Conservation (phyloP, 305 asterid species). For the Solanum hybrid region DNA sequence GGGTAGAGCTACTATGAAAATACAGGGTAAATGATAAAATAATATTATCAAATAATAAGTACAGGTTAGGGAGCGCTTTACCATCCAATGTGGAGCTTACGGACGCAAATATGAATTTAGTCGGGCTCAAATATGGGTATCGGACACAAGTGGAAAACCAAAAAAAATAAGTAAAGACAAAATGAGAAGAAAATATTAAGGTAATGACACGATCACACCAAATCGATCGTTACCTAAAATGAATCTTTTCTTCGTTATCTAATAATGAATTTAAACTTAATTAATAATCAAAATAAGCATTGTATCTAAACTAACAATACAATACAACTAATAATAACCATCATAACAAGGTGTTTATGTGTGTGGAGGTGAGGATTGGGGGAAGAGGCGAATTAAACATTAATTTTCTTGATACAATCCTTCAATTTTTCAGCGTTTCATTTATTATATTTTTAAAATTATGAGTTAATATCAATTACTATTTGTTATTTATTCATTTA, state of each 20-base stretch:
- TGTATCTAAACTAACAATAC: neutral
- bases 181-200: neutral
- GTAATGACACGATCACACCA: neutral
- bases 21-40: no score
- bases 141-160: accelerated
- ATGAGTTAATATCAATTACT: no score
- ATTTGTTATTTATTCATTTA: neutral
- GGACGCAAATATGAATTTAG: accelerated
- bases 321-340: neutral
- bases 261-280: no score
- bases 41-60: neutral
- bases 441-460: no score
- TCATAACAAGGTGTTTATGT: neutral
- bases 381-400: no score
- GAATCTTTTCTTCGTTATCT: no score
- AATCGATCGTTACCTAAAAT: no score
- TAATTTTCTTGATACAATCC: no score
- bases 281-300: neutral
- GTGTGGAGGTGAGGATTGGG: no score
- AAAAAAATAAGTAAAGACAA: neutral
- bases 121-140: neutral
- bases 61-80: neutral
- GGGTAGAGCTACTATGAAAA: neutral
- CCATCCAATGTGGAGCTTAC: accelerated
- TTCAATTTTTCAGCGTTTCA: no score